These are phyloP conservation scores for Pulveroboletus sp. DNA, from an alignment of 768 basidiomycete species.

Conservation along the genomic window DNA sequence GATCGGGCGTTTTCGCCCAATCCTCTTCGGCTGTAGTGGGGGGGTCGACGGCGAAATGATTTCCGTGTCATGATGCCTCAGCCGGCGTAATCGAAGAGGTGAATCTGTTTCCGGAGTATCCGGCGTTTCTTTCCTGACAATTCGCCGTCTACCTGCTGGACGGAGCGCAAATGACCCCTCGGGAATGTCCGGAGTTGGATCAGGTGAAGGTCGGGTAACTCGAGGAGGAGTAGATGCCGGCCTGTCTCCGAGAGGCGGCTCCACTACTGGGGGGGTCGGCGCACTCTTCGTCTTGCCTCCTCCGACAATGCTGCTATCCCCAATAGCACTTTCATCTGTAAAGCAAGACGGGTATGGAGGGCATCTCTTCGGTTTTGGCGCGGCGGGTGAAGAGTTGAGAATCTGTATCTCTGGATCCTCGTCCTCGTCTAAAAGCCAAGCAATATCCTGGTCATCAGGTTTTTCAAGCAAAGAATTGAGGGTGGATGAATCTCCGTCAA, in stretches of 20 bases:
- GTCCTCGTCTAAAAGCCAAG: conserved; percentile 68
- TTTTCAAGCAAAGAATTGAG: not conserved
- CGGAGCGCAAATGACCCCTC: conserved; percentile 47
- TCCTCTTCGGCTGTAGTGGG: conserved; percentile 20
- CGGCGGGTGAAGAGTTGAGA: conserved; percentile 47
- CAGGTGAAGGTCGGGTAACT: conserved; percentile 19
- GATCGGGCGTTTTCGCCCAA: no score
- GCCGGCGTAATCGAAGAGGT: conserved; percentile 28
- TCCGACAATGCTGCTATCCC: conserved; percentile 12
- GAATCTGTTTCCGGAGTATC: conserved; percentile 28
- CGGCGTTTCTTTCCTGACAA: conserved; percentile 4
- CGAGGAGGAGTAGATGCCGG: conserved; percentile 34
- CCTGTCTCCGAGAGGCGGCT: conserved; percentile 22
- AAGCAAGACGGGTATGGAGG: not conserved
- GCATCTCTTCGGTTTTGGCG: conserved; percentile 7
- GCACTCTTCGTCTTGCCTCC: conserved; percentile 20
- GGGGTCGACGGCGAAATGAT: conserved; percentile 19
- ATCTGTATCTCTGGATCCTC: conserved; percentile 54
- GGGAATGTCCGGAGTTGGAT: conserved; percentile 29
- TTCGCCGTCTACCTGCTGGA: conserved; percentile 32
- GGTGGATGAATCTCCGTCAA: not conserved
- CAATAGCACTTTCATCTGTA: conserved; percentile 22
- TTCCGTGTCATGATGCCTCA: conserved; percentile 30
- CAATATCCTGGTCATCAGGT: conserved; percentile 42
- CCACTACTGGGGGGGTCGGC: conserved; percentile 6